Evolutionary conservation across 148 eudicot species (phyloP).

Genomic region (Chenopodium album): DNA sequence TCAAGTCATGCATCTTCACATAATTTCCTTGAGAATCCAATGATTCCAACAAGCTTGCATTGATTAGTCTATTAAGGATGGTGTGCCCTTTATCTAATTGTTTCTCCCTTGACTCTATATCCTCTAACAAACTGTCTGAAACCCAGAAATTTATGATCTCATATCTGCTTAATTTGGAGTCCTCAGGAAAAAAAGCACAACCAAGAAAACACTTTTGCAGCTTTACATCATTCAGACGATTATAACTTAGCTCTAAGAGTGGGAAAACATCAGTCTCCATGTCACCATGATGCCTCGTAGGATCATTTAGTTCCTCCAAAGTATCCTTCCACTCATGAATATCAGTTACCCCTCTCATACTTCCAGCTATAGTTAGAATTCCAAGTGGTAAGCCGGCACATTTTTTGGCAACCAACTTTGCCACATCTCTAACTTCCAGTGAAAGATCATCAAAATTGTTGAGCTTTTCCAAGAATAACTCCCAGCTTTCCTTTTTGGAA

Average conservation of each 20-base stretch:
- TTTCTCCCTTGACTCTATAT: constrained; percentile 12
- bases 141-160: constrained; percentile 19
- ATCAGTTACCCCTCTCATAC: constrained; percentile 27
- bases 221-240: no score
- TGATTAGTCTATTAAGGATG: constrained; percentile 23
- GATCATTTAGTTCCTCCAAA: constrained; percentile 19
- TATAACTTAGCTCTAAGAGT: neutral
- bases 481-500: constrained; percentile 25
- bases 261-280: constrained; percentile 25
- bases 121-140: constrained; percentile 26
- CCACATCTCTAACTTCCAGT: constrained; percentile 15
- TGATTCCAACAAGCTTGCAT: constrained; percentile 27
- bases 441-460: constrained; percentile 17
- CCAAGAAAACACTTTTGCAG: constrained; percentile 18
- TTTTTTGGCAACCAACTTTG: constrained; percentile 24
- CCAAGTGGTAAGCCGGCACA: constrained; percentile 34
- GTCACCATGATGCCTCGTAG: constrained; percentile 13
- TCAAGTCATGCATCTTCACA: constrained; percentile 38
- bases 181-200: constrained; percentile 34
- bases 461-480: constrained; percentile 14
- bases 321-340: constrained; percentile 25
- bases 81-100: constrained; percentile 22
- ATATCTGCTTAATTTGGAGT: neutral
- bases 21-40: neutral
- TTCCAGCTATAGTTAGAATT: constrained; percentile 23